Evolutionary conservation across 257 asterid genomes (phyloP).

Genomic region (Solanum medicagineum): DNA sequence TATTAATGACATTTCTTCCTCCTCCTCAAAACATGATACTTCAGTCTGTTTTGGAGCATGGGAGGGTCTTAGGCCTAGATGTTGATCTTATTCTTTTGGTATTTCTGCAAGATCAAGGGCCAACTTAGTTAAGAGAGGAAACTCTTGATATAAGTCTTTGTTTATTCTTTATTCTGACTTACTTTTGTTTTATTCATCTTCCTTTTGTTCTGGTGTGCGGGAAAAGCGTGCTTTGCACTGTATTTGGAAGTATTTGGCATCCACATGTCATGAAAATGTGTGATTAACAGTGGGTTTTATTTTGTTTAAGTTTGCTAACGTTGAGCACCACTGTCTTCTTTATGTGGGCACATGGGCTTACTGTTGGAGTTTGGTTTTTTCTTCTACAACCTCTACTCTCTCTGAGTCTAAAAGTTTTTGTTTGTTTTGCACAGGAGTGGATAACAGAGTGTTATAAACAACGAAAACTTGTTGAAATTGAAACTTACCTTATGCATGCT

Average conservation of each 20-base stretch:
- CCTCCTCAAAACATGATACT: not conserved
- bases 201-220: not conserved
- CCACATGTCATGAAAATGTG: not conserved
- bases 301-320: not conserved
- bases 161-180: not conserved
- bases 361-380: not conserved
- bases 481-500: constrained; percentile 65
- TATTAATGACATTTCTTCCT: not conserved
- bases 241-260: not conserved
- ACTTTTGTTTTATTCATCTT: not conserved
- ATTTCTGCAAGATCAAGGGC: not conserved
- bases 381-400: not conserved
- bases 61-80: not conserved
- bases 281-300: not conserved
- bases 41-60: not conserved
- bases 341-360: not conserved
- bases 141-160: not conserved
- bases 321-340: not conserved
- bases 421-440: constrained; percentile 59
- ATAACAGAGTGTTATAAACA: constrained; percentile 57
- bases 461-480: constrained; percentile 68
- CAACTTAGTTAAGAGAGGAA: not conserved
- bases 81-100: not conserved
- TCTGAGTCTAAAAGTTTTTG: not conserved
- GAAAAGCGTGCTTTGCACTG: not conserved